Base-by-base conservation (phyloP, 2,329 filamentous ascomycete species). In the Claviceps sp. region DNA sequence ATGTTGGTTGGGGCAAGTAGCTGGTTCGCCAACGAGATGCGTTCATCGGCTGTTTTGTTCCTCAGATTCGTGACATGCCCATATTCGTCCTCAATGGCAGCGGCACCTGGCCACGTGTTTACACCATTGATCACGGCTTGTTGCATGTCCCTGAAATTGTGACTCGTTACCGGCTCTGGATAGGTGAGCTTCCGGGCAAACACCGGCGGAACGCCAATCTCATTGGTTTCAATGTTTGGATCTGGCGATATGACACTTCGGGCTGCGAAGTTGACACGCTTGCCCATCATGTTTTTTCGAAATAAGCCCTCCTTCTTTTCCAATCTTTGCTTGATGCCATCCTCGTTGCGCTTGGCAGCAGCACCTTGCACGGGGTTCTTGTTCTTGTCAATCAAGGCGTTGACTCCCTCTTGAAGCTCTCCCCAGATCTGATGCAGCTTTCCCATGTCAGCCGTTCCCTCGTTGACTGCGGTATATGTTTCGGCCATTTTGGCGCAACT, bases 281-380 rank as follows among this genome's bases (percentile, higher is more conserved):
- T 98, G 55, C 93, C 93, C 93, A 98, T 98, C 93, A 98, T 97
- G 69, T 98, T 96, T 74, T 95, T 97, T 61, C 93, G 79, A 75
- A 98, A 98, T 34, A 98, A 76, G 57, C 93, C 93, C 64, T 98
- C 94, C 70, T 98, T 98, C 76, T 98, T 98, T 70, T 98, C 93
- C 29, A 98, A 77, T 64, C 90, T 86, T 65, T 98, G 93, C 71
- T 98, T 98, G 71, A 98, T 95, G 59, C 94, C 93, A 56, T 95
- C 90, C 55, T 94, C 87, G 50, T 88, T 85, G 52, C 83, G 78
- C 61, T 85, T 83, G 14, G 83, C 87, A 29, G 88, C 87, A 17
- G 81, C 76, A 49, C 88, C 88, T 57, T 86, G 83, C 3, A 88
- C 76, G 2, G 89, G 87, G 61, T 93, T 95, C 56, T 90, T 84